Evolutionary conservation across 2,329 filamentous ascomycete species (phyloP).

Genomic region (Aspergillus ochraceoroseus): DNA sequence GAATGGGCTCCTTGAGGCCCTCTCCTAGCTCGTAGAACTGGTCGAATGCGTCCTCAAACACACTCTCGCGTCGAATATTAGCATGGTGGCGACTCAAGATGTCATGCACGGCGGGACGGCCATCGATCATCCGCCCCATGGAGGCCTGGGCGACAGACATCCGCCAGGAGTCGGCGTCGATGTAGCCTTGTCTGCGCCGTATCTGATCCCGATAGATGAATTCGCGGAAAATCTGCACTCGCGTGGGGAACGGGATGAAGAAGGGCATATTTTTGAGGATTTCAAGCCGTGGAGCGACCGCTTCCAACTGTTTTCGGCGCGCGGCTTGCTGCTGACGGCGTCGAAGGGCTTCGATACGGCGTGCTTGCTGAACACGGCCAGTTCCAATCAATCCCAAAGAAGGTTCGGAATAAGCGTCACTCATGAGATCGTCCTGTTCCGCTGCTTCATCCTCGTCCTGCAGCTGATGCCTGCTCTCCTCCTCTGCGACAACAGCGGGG

Average conservation of each 20-base stretch:
- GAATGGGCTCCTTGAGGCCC: slow-evolving; percentile 86
- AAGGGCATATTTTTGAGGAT: slow-evolving; percentile 96
- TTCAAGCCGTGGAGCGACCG: slow-evolving; percentile 79
- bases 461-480: slow-evolving; percentile 68
- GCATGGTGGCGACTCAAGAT: slow-evolving; percentile 62
- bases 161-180: slow-evolving; percentile 72
- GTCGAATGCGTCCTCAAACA: slow-evolving; percentile 81
- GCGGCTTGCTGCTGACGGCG: slow-evolving; percentile 62
- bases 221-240: slow-evolving; percentile 87
- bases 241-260: slow-evolving; percentile 84
- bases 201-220: slow-evolving; percentile 82
- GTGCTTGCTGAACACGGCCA: slow-evolving; percentile 58
- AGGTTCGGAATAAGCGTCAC: slow-evolving; percentile 32
- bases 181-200: slow-evolving; percentile 61
- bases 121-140: slow-evolving; percentile 40
- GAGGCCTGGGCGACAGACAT: slow-evolving; percentile 51
- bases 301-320: slow-evolving; percentile 66
- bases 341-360: slow-evolving; percentile 58
- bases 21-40: slow-evolving; percentile 78
- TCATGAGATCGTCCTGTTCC: slow-evolving; percentile 45
- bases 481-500: slow-evolving; percentile 77
- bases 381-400: slow-evolving; percentile 50
- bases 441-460: slow-evolving; percentile 60
- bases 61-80: slow-evolving; percentile 67
- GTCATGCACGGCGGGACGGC: slow-evolving; percentile 38